Evolutionary conservation across 257 asterid genomes (phyloP).

Genomic region (Misopates orontium): DNA sequence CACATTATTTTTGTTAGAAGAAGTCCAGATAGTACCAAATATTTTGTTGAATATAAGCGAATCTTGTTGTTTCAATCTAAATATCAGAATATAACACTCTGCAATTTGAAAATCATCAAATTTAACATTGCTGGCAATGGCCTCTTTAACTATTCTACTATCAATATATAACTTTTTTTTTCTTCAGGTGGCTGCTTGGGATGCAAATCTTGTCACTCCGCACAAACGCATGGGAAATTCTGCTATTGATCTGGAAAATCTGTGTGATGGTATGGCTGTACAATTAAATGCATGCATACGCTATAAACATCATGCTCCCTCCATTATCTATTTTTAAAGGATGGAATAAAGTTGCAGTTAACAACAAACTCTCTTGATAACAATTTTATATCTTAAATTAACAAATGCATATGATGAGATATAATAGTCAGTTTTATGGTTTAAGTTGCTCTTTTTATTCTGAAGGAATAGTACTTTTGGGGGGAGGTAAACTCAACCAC

Average conservation of each 20-base stretch:
- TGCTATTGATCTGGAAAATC: constrained; percentile 58
- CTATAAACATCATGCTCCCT: neutral
- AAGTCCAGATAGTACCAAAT: neutral
- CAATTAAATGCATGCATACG: constrained; percentile 26
- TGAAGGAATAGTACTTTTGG: constrained; percentile 1
- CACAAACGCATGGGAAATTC: constrained; percentile 99
- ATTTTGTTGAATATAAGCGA: neutral
- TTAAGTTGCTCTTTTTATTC: constrained; percentile 4
- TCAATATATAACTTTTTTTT: neutral
- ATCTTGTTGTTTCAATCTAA: neutral
- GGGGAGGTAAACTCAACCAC: constrained; percentile 24
- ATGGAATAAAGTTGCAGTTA: too few relatives aligned
- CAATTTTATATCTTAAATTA: neutral
- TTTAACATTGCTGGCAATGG: constrained; percentile 18
- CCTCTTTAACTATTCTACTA: constrained; percentile 1
- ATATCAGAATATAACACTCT: neutral
- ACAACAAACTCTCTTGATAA: neutral
- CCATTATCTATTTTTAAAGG: too few relatives aligned
- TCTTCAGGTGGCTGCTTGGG: constrained; percentile 96
- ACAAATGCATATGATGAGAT: constrained; percentile 14
- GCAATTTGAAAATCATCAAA: neutral
- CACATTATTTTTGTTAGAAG: neutral
- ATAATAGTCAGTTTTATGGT: neutral
- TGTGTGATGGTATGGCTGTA: constrained; percentile 67
- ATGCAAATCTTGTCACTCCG: constrained; percentile 94